Base-by-base conservation (phyloP, 176 grass and related monocot genomes). In the Lolium multiflorum region DNA sequence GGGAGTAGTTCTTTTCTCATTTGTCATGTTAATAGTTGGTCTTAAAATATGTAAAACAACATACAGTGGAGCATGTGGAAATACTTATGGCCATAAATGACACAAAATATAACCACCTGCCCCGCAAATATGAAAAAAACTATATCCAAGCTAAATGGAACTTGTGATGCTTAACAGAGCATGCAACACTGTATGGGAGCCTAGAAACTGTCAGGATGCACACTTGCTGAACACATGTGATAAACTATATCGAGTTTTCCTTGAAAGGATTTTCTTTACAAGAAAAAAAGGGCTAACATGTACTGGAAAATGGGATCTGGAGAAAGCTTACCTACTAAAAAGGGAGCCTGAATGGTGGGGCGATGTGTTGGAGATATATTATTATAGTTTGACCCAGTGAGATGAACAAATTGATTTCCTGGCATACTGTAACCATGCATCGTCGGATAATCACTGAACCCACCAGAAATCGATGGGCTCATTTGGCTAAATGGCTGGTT, bases 331-430 rank as follows among this genome's bases (percentile, higher is more conserved):
- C 96, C 93, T 44, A 95, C 89, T 86, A 91, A 80, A 91, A 92
- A 96, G 37, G 93, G 93, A 49, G 93, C 46, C 79, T 98, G 96
- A 76, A 95, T 88, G 43, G 93, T 78, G 81, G 93, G 86, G 1
- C 84, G 90, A 81, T 92, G 70, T 77, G 90, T 62, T 70, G 86
- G 64, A 17, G 92, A 81, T 46, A 84, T 49, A 83, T 81, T 87
- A 78, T 84, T 95, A 17, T 93, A 85, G 74, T 91, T 94, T 57
- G 89, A 85, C 55, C 90, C 97, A 74, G 82, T 87, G 46, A 96
- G 73, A 84, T 94, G 94, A 44, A 96, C 85, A 84, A 89, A 89
- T 25, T 87, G 92, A 74, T 94, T 95, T 83, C 86, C 86, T 83
- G 83, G 90, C 78, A 89, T 69, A 74, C 74, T 86, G 90, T 99